Evolutionary conservation across 345 rosid species (phyloP).

Genomic region (Ceriops zippeliana): DNA sequence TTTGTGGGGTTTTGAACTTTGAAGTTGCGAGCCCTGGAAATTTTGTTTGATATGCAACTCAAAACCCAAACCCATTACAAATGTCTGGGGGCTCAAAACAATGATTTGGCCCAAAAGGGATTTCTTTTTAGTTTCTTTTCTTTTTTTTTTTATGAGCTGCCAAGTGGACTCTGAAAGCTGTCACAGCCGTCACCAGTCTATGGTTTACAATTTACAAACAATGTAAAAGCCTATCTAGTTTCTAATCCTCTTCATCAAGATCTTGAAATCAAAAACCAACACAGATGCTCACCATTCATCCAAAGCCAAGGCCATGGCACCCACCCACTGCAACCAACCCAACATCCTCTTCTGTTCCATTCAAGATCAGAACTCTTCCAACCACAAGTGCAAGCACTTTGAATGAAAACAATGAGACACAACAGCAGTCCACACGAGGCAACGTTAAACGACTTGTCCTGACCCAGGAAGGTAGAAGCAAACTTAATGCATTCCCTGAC

Average conservation of each 20-base stretch:
- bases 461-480: slow-evolving; percentile 56
- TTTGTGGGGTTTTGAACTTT: not conserved
- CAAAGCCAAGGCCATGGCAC: slow-evolving; percentile 27
- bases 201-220: too few species aligned
- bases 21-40: too few species aligned
- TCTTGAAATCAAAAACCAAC: not conserved
- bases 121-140: too few species aligned
- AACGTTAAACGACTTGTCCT: slow-evolving; percentile 67
- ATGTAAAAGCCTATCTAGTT: too few species aligned
- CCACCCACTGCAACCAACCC: slow-evolving; percentile 6
- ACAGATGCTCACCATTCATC: slow-evolving; percentile 29
- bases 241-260: not conserved
- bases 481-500: slow-evolving; percentile 54
- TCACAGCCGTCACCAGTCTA: not conserved
- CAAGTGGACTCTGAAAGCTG: not conserved
- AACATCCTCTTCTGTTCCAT: slow-evolving; percentile 16
- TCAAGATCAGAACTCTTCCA: slow-evolving; percentile 20
- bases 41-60: too few species aligned
- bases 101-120: too few species aligned
- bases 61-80: too few species aligned
- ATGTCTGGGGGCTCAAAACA: too few species aligned
- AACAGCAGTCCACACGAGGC: slow-evolving; percentile 43
- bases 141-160: too few species aligned
- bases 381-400: slow-evolving; percentile 26
- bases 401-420: slow-evolving; percentile 33